These are phyloP conservation scores for Didymosphaeria variabile DNA, from an alignment of 2,329 filamentous ascomycete genomes.

Conservation along the genomic window DNA sequence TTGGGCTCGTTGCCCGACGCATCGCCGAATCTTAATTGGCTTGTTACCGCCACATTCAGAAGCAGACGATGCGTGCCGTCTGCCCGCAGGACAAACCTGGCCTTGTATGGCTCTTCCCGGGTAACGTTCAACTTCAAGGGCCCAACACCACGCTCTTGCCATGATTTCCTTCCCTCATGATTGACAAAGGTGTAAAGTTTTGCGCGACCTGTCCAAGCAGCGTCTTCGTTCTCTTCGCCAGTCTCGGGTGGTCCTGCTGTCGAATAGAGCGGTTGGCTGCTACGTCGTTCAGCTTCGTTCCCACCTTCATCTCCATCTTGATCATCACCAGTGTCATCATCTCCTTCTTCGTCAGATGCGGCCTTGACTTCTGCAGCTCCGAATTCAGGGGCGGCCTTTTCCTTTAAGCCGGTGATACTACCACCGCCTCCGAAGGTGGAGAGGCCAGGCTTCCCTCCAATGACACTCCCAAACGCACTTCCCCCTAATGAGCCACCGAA, in stretches of 20 bases:
- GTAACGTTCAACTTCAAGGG: slow-evolving; percentile 79
- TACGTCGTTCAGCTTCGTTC: slow-evolving; percentile 44
- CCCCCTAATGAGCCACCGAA: slow-evolving; percentile 54
- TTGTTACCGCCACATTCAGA: slow-evolving; percentile 82
- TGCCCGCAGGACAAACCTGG: slow-evolving; percentile 87
- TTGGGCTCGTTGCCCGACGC: slow-evolving; percentile 68
- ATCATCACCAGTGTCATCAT: slow-evolving; percentile 63
- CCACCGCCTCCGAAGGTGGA: slow-evolving; percentile 70
- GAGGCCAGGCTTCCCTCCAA: slow-evolving; percentile 51
- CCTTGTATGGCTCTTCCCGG: slow-evolving; percentile 53
- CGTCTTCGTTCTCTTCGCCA: slow-evolving; percentile 84
- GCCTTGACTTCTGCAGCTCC: slow-evolving; percentile 59
- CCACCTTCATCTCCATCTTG: slow-evolving; percentile 54
- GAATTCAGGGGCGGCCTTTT: slow-evolving; percentile 65
- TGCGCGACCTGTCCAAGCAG: slow-evolving; percentile 77
- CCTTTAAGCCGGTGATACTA: slow-evolving; percentile 57
- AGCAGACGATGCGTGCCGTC: slow-evolving; percentile 88
- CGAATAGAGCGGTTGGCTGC: slow-evolving; percentile 54
- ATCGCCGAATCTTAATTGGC: slow-evolving; percentile 81
- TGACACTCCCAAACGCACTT: slow-evolving; percentile 41
- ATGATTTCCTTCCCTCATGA: slow-evolving; percentile 65
- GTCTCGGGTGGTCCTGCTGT: slow-evolving; percentile 82
- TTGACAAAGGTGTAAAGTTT: slow-evolving; percentile 83
- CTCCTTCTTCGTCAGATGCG: slow-evolving; percentile 32
- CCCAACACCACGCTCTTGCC: slow-evolving; percentile 90